phyloP scores from a whole-genome alignment of 2,329 filamentous ascomycete genomes.

The Stagonosporopsis rhizophila region DNA sequence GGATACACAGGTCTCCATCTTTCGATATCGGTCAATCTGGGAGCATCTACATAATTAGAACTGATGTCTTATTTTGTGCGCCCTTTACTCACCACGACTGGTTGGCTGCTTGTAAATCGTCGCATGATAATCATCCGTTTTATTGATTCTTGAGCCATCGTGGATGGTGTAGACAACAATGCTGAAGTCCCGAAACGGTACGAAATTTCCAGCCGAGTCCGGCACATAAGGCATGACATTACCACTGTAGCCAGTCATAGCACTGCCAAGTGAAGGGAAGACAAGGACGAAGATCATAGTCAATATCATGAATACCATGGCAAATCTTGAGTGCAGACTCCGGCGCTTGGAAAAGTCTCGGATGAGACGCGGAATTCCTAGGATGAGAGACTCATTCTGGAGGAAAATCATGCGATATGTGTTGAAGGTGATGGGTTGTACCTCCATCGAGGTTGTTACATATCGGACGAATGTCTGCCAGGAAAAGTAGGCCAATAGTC shows the following conservation, averaged over 20 bases:
- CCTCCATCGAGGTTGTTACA: conserved; percentile 28
- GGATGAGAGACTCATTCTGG: conserved; percentile 13
- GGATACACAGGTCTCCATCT: background rate
- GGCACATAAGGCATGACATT: conserved; percentile 14
- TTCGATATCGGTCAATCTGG: background rate
- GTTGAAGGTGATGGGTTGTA: conserved; percentile 22
- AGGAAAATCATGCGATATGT: conserved; percentile 25
- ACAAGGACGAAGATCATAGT: conserved; percentile 21
- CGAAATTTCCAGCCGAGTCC: conserved; percentile 10
- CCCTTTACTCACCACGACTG: background rate
- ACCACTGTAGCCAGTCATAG: conserved; percentile 27
- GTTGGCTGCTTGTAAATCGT: background rate
- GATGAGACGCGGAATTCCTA: conserved; percentile 4
- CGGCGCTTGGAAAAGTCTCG: conserved; percentile 10
- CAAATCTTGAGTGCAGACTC: conserved; percentile 14
- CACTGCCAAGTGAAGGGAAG: conserved; percentile 25
- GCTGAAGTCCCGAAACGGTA: conserved; percentile 11
- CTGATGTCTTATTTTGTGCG: background rate
- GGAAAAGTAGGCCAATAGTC: conserved; percentile 22
- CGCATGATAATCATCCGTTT: conserved; percentile 6
- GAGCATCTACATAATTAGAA: background rate
- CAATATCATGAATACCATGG: conserved; percentile 25
- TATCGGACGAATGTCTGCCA: conserved; percentile 26
- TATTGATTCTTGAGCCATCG: conserved; percentile 18
- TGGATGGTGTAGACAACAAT: conserved; percentile 17